Base-by-base conservation (phyloP, 2,329 filamentous ascomycete genomes). In the Dactylellina cionopaga region DNA sequence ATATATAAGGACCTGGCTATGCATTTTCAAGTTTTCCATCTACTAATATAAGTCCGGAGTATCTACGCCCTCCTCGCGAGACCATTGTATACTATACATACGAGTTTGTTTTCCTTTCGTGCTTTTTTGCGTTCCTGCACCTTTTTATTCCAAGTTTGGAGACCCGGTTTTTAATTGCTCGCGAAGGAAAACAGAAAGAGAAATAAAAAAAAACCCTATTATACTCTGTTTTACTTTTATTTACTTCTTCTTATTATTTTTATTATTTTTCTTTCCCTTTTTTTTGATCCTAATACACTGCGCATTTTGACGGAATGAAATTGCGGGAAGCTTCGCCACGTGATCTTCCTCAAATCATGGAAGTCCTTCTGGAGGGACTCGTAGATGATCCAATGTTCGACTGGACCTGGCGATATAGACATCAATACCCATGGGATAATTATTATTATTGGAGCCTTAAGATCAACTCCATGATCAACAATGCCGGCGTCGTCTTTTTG, bases 321-420 rank as follows among this genome's bases (percentile, higher is more conserved):
- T 10, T 71, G 19, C 66, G 66, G 29, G 66, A 71, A 51, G 66
- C 66, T 51, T 58, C 66, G 44, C 66, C 66, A 71, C 66, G 66
- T 71, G 66, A 71, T 64, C 66, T 71, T 56, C 66, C 66, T 24
- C 66, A 71, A 47, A 71, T 71, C 43, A 71, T 71, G 66, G 66
- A 64, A 29, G 66, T 71, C 31, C 58, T 71, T 24, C 58, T 71
- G 4, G 66, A 62, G 41, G 66, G 66, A 24, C 66, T 71, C 4
- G 66, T 58, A 41, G 66, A 71, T 56, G 66, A 71, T 63, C 66
- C 66, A 11, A 15, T 71, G 27, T 71, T 71, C 51, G 66, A 71
- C 51, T 71, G 66, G 66, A 71, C 66, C 27, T 71, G 66, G 66
- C 49, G 66, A 15, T 71, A 71, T 27, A 52, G 66, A 51, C 66